phyloP scores from a whole-genome alignment of 371 early-diverging fungal genomes.

The Mortierella sp. region DNA sequence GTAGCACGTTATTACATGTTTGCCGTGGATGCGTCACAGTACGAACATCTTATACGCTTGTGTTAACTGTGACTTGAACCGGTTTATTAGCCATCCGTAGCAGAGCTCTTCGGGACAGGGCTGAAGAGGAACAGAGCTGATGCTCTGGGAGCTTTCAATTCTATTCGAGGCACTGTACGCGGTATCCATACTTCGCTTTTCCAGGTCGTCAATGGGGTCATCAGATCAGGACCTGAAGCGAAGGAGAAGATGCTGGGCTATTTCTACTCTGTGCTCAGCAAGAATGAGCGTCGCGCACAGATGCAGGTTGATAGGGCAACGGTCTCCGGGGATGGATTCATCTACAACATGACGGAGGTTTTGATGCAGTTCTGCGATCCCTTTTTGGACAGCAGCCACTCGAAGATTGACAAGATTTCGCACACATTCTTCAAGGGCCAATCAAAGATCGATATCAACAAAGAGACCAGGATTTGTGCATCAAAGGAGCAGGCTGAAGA shows the following conservation, averaged over 20 bases:
- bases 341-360: conserved; percentile 78
- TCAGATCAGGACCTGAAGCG: conserved; percentile 71
- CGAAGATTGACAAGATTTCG: conserved; percentile 64
- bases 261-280: conserved; percentile 67
- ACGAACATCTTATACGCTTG: no score
- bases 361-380: conserved; percentile 84
- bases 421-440: conserved; percentile 42
- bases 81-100: conserved; percentile 62
- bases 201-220: conserved; percentile 74
- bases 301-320: conserved; percentile 82
- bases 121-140: conserved; percentile 64
- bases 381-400: conserved; percentile 78
- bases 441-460: conserved; percentile 66
- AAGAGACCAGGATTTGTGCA: conserved; percentile 85
- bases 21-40: no score
- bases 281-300: conserved; percentile 83
- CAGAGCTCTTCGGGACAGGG: conserved; percentile 71
- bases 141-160: conserved; percentile 67
- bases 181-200: conserved; percentile 70
- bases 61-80: not conserved
- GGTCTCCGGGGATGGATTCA: conserved; percentile 90
- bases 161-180: conserved; percentile 76
- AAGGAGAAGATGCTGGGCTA: conserved; percentile 72
- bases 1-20: no score
- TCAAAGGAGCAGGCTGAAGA: conserved; percentile 76